Evolutionary conservation across 306 rosid species (phyloP), one percentile per base, ranked within the genome.

Genomic region (Hippophae tibetana): DNA sequence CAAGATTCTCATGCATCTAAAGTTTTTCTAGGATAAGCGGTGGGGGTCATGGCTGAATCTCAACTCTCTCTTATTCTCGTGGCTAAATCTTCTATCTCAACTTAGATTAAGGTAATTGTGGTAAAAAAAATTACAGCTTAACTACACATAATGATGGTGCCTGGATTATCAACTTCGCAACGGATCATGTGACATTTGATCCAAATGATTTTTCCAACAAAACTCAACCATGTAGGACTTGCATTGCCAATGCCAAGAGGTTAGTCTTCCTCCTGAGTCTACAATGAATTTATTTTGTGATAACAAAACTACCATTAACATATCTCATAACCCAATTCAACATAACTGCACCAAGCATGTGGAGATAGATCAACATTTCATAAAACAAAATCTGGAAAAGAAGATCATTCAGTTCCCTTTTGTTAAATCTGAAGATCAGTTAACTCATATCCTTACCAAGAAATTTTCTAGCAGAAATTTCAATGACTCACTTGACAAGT

Each of bases 11-110:
- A 0, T 18, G 1, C 1, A 18, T 18, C 1, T 18, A 1, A 18
- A 18, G 23, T 1, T 18, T 0, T 0, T 18, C 1, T 1, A 18
- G 1, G 23, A 1, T 0, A 18, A 18, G 23, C 1, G 23, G 1
- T 18, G 23, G 23, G 1, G 1, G 23, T 1, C 23, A 18, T 1
- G 23, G 23, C 23, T 18, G 1, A 18, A 18, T 18, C 23, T 18
- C 1, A 18, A 18, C 23, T 18, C 23, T 18, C 23, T 18, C 23
- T 18, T 18, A 18, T 18, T 18, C 23, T 1, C 23, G 23, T 18
- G 23, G 23, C 1, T 18, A 18, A 18, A 18, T 18, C 23, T 18
- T 18, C 1, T 18, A 18, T 1, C 23, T 18, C 23, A 18, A 18
- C 23, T 18, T 18, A 18, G 23, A 18, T 0, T 1, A 18, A 18